Percentiles rank a stretch among this genome's conserved stretches.
These are phyloP conservation scores for Chrysosporium keratinophilum DNA, from an alignment of 2,329 filamentous ascomycete species.

Conservation along the genomic window DNA sequence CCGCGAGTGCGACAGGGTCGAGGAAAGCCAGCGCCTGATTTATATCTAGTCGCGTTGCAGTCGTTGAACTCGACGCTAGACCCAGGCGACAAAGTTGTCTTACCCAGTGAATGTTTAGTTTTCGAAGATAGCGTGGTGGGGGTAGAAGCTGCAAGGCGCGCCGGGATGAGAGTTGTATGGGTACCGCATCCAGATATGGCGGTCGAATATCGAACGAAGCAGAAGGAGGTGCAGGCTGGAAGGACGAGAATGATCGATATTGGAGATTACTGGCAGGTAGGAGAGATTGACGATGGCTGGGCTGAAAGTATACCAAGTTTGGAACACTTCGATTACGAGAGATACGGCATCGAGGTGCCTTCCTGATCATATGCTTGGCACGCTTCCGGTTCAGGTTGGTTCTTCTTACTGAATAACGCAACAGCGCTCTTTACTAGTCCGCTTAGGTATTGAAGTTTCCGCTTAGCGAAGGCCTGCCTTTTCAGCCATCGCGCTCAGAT, in stretches of 20 bases:
- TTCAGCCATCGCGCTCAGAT: too few species aligned
- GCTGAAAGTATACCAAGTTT: constrained; percentile 28
- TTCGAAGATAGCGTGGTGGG: constrained; percentile 28
- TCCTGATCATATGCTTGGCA: too few species aligned
- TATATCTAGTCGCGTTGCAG: constrained; percentile 22
- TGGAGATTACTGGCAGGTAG: constrained; percentile 25
- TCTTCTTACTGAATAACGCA: too few species aligned
- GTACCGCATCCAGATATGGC: constrained; percentile 27
- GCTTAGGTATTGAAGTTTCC: too few species aligned
- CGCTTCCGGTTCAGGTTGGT: too few species aligned
- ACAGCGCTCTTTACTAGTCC: too few species aligned
- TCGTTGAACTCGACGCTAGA: constrained; percentile 14
- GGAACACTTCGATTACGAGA: constrained; percentile 32
- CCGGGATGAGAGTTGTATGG: constrained; percentile 30
- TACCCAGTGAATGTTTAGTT: constrained; percentile 26
- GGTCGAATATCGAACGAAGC: constrained; percentile 26
- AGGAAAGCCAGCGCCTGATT: constrained; percentile 23
- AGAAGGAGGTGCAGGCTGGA: constrained; percentile 26
- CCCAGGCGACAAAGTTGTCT: constrained; percentile 12
- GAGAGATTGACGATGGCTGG: constrained; percentile 32
- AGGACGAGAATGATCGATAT: constrained; percentile 18
- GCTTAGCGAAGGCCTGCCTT: too few species aligned
- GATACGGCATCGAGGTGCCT: constrained; percentile 26
- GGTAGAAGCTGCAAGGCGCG: constrained; percentile 25
- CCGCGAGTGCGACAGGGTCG: constrained; percentile 18